A percentile compares a stretch with the other conserved stretches of the same genome.
Conservation (phyloP, 805 yeast species). For the Suhomyces xylopsoci region DNA sequence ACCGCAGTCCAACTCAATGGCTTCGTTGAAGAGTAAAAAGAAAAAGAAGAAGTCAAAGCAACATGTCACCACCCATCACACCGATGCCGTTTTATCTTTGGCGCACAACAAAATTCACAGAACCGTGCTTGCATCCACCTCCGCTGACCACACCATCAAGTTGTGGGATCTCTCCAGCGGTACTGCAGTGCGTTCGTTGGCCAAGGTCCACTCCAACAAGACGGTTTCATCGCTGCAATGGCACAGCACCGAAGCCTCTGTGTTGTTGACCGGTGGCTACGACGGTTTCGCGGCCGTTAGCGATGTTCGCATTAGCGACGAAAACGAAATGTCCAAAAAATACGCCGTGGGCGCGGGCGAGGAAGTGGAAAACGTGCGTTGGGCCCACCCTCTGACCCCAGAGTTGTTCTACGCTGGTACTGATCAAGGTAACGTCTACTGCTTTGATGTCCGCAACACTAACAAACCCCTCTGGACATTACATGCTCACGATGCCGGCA, state of each 20-base stretch:
- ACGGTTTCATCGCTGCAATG: conserved; percentile 84
- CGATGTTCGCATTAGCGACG: conserved; percentile 78
- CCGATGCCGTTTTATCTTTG: conserved; percentile 88
- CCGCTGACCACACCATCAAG: conserved; percentile 93
- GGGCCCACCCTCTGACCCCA: conserved; percentile 53
- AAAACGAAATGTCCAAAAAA: conserved; percentile 53
- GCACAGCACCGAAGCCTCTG: conserved; percentile 66
- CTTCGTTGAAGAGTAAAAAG: conserved; percentile 41
- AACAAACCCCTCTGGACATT: conserved; percentile 85
- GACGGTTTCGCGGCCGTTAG: conserved; percentile 79
- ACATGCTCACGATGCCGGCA: conserved; percentile 95
- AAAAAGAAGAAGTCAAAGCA: conserved; percentile 47
- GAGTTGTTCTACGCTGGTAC: conserved; percentile 79
- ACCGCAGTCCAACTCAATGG: conserved; percentile 44
- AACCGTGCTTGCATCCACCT: conserved; percentile 85
- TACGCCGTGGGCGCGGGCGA: conserved; percentile 65
- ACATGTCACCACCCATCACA: conserved; percentile 74
- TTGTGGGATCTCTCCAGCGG: conserved; percentile 87
- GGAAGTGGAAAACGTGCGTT: conserved; percentile 79
- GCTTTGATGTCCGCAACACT: conserved; percentile 76
- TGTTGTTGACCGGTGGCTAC: conserved; percentile 88
- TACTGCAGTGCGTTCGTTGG: conserved; percentile 73
- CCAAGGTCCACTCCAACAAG: conserved; percentile 68
- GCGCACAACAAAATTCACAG: conserved; percentile 79
- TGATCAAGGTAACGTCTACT: conserved; percentile 84